phyloP scores from a whole-genome alignment of 352 stramenopile genomes.

The Phytophthora tentaculata region DNA sequence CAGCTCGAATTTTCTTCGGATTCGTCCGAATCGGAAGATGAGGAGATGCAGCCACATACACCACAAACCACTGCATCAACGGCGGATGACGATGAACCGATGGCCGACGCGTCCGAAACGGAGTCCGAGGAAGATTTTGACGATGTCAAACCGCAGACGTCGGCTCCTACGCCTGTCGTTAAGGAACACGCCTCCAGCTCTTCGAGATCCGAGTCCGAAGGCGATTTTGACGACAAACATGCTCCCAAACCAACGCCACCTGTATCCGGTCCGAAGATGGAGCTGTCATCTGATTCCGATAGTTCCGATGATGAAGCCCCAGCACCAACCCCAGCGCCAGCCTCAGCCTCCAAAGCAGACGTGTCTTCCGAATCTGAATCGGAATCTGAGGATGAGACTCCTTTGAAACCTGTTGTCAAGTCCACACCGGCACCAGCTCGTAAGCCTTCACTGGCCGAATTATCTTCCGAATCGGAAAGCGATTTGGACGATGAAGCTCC shows the following conservation, averaged over 20 bases:
- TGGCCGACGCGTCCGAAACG: slow-evolving; percentile 12
- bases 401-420: slow-evolving; percentile 15
- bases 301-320: slow-evolving; percentile 31
- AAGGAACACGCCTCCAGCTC: slow-evolving; percentile 4
- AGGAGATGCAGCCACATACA: slow-evolving; percentile 19
- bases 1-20: slow-evolving; percentile 57
- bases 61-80: slow-evolving; percentile 1
- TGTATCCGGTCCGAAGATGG: slow-evolving; percentile 18
- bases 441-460: slow-evolving; percentile 26
- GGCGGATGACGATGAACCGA: slow-evolving; percentile 24
- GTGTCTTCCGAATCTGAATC: slow-evolving; percentile 13
- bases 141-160: slow-evolving; percentile 27
- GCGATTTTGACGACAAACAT: slow-evolving; percentile 18
- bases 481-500: slow-evolving; percentile 22
- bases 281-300: slow-evolving; percentile 30
- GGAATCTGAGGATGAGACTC: slow-evolving; percentile 16
- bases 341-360: slow-evolving; percentile 3
- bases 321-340: slow-evolving; percentile 5
- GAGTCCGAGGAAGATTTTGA: slow-evolving; percentile 44
- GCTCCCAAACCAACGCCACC: background rate
- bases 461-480: slow-evolving; percentile 33
- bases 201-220: slow-evolving; percentile 17
- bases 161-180: background rate
- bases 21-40: slow-evolving; percentile 39
- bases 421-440: slow-evolving; percentile 3